Evolutionary conservation across 2,329 filamentous ascomycete species (phyloP).

Genomic region (Zarea fungicola): DNA sequence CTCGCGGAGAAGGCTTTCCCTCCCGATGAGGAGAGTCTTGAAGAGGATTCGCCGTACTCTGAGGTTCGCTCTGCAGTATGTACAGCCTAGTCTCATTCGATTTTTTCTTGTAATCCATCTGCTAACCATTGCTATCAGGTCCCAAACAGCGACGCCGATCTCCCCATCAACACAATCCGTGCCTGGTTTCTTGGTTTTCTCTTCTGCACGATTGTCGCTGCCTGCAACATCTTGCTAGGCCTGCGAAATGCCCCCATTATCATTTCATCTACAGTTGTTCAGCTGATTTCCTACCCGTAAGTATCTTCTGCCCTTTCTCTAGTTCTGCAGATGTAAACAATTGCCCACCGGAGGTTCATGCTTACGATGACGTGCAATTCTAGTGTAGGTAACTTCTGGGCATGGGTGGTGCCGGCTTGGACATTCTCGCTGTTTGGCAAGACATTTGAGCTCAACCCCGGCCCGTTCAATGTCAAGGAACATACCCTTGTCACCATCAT

Average conservation of each 20-base stretch:
- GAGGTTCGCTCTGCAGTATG: constrained; percentile 21
- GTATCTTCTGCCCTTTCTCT: background rate
- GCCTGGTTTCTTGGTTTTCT: constrained; percentile 41
- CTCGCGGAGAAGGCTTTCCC: constrained; percentile 25
- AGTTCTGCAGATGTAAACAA: constrained; percentile 31
- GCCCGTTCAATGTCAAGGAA: constrained; percentile 48
- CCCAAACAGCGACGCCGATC: constrained; percentile 35
- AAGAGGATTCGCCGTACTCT: constrained; percentile 34
- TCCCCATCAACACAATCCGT: constrained; percentile 31
- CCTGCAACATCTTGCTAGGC: constrained; percentile 43
- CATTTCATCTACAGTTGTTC: background rate
- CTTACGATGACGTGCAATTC: constrained; percentile 37
- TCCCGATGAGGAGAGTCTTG: constrained; percentile 27
- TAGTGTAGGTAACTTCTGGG: constrained; percentile 39
- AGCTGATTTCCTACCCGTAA: background rate
- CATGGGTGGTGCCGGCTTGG: constrained; percentile 35
- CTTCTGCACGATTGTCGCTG: constrained; percentile 40
- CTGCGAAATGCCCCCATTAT: constrained; percentile 25
- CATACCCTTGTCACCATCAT: constrained; percentile 49
- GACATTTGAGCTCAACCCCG: constrained; percentile 41
- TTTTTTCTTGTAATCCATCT: no score
- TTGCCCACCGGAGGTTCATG: constrained; percentile 34
- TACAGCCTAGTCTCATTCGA: no score
- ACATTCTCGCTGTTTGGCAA: constrained; percentile 37
- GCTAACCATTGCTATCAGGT: no score